These are phyloP conservation scores for Plasmodium gaboni DNA, from an alignment of 169 alveolate species.

Conservation along the genomic window DNA sequence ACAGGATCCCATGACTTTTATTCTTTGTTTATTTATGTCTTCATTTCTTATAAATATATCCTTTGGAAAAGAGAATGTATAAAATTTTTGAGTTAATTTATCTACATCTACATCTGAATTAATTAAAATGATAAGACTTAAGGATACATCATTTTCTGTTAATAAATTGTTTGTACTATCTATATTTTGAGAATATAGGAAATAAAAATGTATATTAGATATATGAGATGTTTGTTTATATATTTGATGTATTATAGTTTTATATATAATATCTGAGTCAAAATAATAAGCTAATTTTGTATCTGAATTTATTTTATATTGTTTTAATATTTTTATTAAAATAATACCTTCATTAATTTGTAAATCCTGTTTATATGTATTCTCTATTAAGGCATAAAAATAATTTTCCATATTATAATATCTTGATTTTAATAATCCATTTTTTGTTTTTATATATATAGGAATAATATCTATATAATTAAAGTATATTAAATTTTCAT, in stretches of 20 bases:
- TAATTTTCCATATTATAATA: slow-evolving; percentile 30
- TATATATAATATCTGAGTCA: slow-evolving; percentile 53
- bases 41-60: slow-evolving; percentile 15
- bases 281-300: slow-evolving; percentile 28
- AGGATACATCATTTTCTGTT: slow-evolving; percentile 33
- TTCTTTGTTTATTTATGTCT: slow-evolving; percentile 35
- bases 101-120: not conserved
- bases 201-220: slow-evolving; percentile 6
- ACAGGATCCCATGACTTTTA: slow-evolving; percentile 57
- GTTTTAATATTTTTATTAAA: slow-evolving; percentile 34
- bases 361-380: slow-evolving; percentile 25
- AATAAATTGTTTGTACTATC: slow-evolving; percentile 5
- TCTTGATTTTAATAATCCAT: slow-evolving; percentile 42
- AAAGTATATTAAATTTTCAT: slow-evolving; percentile 17
- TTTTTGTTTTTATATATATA: slow-evolving; percentile 47
- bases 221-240: not conserved
- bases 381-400: slow-evolving; percentile 24
- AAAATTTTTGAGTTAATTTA: slow-evolving; percentile 6
- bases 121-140: slow-evolving; percentile 47
- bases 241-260: slow-evolving; percentile 28
- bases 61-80: slow-evolving; percentile 17
- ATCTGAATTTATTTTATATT: slow-evolving; percentile 17
- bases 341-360: slow-evolving; percentile 52
- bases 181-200: slow-evolving; percentile 35
- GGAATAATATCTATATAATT: slow-evolving; percentile 51